These are phyloP conservation scores for Elaeagnus macrophylla DNA, from an alignment of 306 rosid genomes.

Conservation along the genomic window DNA sequence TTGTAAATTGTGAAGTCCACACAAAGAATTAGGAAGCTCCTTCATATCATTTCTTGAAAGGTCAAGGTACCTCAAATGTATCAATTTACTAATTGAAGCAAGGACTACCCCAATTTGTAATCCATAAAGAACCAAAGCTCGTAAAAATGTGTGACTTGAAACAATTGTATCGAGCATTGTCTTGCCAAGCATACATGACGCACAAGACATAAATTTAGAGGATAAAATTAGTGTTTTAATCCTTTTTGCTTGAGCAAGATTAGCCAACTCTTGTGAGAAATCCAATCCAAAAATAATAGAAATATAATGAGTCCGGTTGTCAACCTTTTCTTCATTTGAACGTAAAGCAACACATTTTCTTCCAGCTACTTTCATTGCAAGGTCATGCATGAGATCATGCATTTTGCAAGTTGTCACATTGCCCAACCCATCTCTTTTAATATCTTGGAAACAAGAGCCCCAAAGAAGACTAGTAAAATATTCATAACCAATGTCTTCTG, in stretches of 20 bases:
- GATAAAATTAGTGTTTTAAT: accelerated
- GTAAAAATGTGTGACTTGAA: conserved; percentile 4
- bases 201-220: too few species aligned
- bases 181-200: too few species aligned
- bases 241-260: background rate
- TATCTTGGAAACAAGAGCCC: conserved; percentile 29
- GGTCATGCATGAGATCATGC: conserved; percentile 27
- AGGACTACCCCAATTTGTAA: background rate
- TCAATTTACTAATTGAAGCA: background rate
- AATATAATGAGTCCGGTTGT: background rate
- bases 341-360: background rate
- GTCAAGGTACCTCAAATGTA: conserved; percentile 10
- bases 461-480: conserved; percentile 26
- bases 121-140: conserved; percentile 8
- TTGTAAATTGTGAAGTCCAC: conserved; percentile 6
- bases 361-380: conserved; percentile 14
- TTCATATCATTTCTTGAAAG: background rate
- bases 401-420: conserved; percentile 9
- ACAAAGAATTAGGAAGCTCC: conserved; percentile 6
- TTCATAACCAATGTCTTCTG: conserved; percentile 33
- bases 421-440: background rate
- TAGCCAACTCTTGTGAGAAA: background rate
- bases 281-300: background rate
- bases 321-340: background rate
- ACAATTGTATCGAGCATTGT: background rate